These are phyloP conservation scores for Plectosphaerella plurivora DNA, from an alignment of 2,329 filamentous ascomycete genomes.

Conservation along the genomic window DNA sequence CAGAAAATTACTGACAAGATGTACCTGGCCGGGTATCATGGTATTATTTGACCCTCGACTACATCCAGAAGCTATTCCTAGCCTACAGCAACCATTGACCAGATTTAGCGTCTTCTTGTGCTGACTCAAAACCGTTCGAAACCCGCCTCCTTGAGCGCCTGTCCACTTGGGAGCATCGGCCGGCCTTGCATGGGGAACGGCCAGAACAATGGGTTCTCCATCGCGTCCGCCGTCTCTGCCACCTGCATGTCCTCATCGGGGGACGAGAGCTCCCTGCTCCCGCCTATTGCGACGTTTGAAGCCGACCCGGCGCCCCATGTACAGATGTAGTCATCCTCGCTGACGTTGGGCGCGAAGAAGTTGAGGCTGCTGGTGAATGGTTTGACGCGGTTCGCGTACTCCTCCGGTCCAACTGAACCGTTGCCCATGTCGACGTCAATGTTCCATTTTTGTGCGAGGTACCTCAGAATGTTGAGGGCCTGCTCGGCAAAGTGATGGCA, in stretches of 20 bases:
- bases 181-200: slow-evolving; percentile 57
- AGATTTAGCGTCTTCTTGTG: background rate
- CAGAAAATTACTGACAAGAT: too few relatives aligned
- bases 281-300: background rate
- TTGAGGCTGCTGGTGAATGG: slow-evolving; percentile 50
- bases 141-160: slow-evolving; percentile 45
- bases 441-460: slow-evolving; percentile 54
- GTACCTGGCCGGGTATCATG: too few relatives aligned
- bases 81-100: too few relatives aligned
- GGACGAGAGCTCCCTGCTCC: background rate
- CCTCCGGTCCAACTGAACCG: slow-evolving; percentile 17
- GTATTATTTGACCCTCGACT: too few relatives aligned
- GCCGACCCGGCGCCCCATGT: slow-evolving; percentile 33
- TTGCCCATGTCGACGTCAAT: slow-evolving; percentile 43
- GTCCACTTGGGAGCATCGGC: slow-evolving; percentile 45
- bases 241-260: slow-evolving; percentile 3
- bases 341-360: slow-evolving; percentile 50
- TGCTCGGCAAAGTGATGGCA: slow-evolving; percentile 59
- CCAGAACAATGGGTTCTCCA: slow-evolving; percentile 56
- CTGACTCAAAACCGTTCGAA: slow-evolving; percentile 35
- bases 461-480: slow-evolving; percentile 55
- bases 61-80: too few relatives aligned
- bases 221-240: slow-evolving; percentile 24
- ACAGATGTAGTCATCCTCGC: slow-evolving; percentile 42
- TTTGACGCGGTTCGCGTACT: slow-evolving; percentile 36